phyloP scores from a whole-genome alignment of 2,329 filamentous ascomycete species.

The Clarireedia paspali region DNA sequence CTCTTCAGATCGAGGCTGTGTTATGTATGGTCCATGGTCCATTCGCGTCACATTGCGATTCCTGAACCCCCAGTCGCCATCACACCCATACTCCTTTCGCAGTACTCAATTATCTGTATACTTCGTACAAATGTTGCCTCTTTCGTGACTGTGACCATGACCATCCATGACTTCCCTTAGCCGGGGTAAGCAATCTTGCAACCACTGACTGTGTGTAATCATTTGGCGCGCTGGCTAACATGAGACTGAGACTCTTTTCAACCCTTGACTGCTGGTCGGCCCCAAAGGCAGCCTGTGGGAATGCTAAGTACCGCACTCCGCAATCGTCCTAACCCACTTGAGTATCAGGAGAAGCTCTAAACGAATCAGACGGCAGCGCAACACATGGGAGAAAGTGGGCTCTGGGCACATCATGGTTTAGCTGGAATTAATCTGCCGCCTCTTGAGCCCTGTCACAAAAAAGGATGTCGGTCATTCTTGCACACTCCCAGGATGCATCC shows the following conservation, averaged over 20 bases:
- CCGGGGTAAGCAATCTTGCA: neutral
- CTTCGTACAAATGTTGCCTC: neutral
- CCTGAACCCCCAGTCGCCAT: slow-evolving; percentile 1
- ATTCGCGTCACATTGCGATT: slow-evolving; percentile 10
- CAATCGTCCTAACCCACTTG: too few relatives aligned
- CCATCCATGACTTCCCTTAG: too few relatives aligned
- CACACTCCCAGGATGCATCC: neutral
- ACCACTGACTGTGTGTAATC: slow-evolving; percentile 9
- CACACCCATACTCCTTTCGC: neutral
- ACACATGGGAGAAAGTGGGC: too few relatives aligned
- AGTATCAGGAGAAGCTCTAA: too few relatives aligned
- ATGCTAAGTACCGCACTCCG: too few relatives aligned
- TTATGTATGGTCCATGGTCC: neutral
- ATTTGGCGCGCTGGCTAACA: slow-evolving; percentile 13
- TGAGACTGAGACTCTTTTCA: slow-evolving; percentile 6
- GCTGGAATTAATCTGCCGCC: neutral
- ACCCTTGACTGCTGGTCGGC: neutral
- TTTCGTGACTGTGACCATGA: neutral
- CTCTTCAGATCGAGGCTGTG: slow-evolving; percentile 9
- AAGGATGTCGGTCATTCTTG: neutral
- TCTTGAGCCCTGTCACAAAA: neutral
- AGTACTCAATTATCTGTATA: neutral
- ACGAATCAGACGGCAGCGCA: too few relatives aligned
- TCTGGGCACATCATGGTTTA: neutral
- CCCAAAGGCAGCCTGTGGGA: neutral